phyloP scores from a whole-genome alignment of 257 asterid genomes.

The Plantago elongata region DNA sequence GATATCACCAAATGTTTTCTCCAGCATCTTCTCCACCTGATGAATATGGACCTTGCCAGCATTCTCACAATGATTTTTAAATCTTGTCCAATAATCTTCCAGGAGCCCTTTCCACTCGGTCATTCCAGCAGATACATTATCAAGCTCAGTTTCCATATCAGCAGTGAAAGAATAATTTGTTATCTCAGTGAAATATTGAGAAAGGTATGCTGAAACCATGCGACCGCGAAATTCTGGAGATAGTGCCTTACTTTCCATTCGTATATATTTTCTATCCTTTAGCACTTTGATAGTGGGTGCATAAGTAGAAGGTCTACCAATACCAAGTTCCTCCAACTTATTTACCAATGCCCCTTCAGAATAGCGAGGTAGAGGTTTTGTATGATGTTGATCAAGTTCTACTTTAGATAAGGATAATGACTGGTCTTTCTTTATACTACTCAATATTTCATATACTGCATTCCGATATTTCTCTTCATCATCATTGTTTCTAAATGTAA shows the following conservation, averaged over 20 bases:
- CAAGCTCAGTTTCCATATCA: conserved; percentile 96
- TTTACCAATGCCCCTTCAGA: conserved; percentile 76
- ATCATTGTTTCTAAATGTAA: conserved; percentile 30
- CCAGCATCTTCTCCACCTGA: conserved; percentile 95
- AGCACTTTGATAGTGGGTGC: conserved; percentile 83
- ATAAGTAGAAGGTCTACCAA: conserved; percentile 97
- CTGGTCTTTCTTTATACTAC: conserved; percentile 50
- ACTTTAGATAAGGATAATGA: conserved; percentile 44
- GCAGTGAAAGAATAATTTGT: conserved; percentile 94
- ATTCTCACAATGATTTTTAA: conserved; percentile 71
- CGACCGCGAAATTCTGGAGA: conserved; percentile 95
- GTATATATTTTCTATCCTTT: conserved; percentile 76
- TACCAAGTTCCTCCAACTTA: conserved; percentile 95
- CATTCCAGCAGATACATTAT: conserved; percentile 83
- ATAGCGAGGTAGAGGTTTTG: conserved; percentile 81
- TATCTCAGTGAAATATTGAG: conserved; percentile 82
- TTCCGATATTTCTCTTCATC: conserved; percentile 29
- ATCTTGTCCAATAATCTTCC: conserved; percentile 89
- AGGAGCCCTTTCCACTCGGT: conserved; percentile 99
- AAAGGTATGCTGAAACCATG: conserved; percentile 88
- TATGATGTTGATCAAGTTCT: conserved; percentile 59
- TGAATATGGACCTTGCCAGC: conserved; percentile 61
- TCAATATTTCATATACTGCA: conserved; percentile 46
- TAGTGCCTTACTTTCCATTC: conserved; percentile 50
- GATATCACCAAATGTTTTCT: conserved; percentile 66